Percentiles rank a stretch among this genome's conserved stretches.
Evolutionary conservation across 306 rosid species (phyloP).

Genomic region (Quercus aquifolioides): DNA sequence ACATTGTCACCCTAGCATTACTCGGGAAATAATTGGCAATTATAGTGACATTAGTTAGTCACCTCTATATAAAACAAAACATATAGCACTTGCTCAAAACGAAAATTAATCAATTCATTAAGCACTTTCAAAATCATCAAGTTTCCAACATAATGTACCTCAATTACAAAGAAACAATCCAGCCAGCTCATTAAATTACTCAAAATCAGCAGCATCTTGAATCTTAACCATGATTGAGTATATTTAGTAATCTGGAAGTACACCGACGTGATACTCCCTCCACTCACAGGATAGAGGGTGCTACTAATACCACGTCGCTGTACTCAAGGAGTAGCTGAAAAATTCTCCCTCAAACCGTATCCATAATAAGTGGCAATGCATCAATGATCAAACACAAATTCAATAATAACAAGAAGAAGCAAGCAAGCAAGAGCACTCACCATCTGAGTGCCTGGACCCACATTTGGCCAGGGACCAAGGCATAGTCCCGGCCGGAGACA

Average conservation of each 20-base stretch:
- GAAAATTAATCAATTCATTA: neutral
- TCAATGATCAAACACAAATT: too few species aligned
- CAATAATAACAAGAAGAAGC: neutral
- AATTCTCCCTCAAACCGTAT: too few species aligned
- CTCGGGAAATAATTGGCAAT: neutral
- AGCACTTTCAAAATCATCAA: neutral
- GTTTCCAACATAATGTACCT: conserved; percentile 1
- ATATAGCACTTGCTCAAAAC: neutral
- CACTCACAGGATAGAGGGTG: too few species aligned
- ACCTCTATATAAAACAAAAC: neutral
- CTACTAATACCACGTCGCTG: too few species aligned
- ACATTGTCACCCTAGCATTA: too few species aligned
- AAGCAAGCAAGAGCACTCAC: conserved; percentile 41
- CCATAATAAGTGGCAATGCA: too few species aligned
- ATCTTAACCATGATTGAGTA: too few species aligned
- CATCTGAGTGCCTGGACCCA: conserved; percentile 98
- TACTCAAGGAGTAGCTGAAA: too few species aligned
- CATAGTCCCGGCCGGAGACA: conserved; percentile 86
- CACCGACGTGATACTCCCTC: too few species aligned
- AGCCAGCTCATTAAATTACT: conserved; percentile 15
- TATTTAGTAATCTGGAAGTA: too few species aligned
- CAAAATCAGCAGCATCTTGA: conserved; percentile 13
- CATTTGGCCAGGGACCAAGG: conserved; percentile 91
- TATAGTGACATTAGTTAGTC: neutral
- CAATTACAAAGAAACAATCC: conserved; percentile 5